These are phyloP conservation scores for Pezicula neosporulosa DNA, from an alignment of 2,329 filamentous ascomycete species.

Conservation along the genomic window DNA sequence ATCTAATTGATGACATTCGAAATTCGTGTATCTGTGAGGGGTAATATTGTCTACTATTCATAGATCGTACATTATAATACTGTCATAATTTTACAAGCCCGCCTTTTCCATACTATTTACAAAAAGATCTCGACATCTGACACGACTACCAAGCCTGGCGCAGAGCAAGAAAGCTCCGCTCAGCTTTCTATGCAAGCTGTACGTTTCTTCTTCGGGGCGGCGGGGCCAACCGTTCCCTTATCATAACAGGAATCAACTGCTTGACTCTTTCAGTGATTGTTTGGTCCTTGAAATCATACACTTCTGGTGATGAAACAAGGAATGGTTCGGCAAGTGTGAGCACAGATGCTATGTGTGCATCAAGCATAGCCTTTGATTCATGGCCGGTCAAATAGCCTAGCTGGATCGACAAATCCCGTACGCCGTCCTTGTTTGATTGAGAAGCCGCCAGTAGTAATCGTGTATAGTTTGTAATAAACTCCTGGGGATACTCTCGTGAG, in stretches of 20 bases:
- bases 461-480: slow-evolving; percentile 79
- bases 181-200: slow-evolving; percentile 89
- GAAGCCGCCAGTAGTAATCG: slow-evolving; percentile 77
- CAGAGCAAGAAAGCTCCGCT: slow-evolving; percentile 94
- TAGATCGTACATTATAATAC: too few relatives aligned
- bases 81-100: slow-evolving; percentile 3
- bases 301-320: slow-evolving; percentile 65
- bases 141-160: slow-evolving; percentile 77
- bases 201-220: slow-evolving; percentile 98
- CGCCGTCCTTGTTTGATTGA: slow-evolving; percentile 58
- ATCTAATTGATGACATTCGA: too few relatives aligned
- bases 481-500: slow-evolving; percentile 75
- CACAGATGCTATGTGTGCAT: slow-evolving; percentile 86
- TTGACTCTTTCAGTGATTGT: slow-evolving; percentile 95
- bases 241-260: slow-evolving; percentile 86
- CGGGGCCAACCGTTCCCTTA: slow-evolving; percentile 80
- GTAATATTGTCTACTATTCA: too few relatives aligned
- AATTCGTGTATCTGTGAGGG: too few relatives aligned
- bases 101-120: slow-evolving; percentile 34
- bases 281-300: slow-evolving; percentile 92
- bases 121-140: slow-evolving; percentile 81
- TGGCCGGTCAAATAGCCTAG: slow-evolving; percentile 91
- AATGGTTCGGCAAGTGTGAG: slow-evolving; percentile 93
- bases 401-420: slow-evolving; percentile 66
- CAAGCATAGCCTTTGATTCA: slow-evolving; percentile 81